Evolutionary conservation across 768 basidiomycete species (phyloP).

Genomic region (Gyrodon lividus): DNA sequence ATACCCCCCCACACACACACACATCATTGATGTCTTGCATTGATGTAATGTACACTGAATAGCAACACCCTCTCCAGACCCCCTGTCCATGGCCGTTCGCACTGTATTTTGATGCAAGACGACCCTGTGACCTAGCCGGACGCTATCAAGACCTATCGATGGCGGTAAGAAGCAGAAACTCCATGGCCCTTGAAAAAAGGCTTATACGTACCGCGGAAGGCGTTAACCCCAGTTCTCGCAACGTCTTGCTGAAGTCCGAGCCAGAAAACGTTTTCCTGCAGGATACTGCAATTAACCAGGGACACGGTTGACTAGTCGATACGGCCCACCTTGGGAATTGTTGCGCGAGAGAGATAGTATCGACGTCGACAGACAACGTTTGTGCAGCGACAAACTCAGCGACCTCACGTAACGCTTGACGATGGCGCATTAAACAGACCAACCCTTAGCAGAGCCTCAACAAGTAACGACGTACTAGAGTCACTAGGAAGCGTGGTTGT

Average conservation of each 20-base stretch:
- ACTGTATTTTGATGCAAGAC: neutral
- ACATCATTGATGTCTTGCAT: neutral
- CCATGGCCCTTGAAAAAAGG: neutral
- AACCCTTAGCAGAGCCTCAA: no score
- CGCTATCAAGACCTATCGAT: slow-evolving; percentile 53
- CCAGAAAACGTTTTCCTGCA: slow-evolving; percentile 73
- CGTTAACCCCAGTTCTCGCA: slow-evolving; percentile 84
- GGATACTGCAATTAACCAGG: neutral
- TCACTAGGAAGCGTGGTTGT: slow-evolving; percentile 81
- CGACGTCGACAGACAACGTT: slow-evolving; percentile 63
- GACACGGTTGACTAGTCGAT: neutral
- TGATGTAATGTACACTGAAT: neutral
- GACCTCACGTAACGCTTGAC: slow-evolving; percentile 74
- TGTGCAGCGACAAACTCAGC: slow-evolving; percentile 87
- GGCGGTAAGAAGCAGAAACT: neutral
- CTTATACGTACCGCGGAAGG: slow-evolving; percentile 74
- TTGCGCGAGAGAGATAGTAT: slow-evolving; percentile 73
- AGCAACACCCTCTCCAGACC: no score
- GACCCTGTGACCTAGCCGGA: slow-evolving; percentile 20
- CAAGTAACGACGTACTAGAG: slow-evolving; percentile 50
- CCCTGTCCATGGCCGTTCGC: no score
- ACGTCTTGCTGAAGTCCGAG: slow-evolving; percentile 73
- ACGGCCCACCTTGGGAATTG: slow-evolving; percentile 77
- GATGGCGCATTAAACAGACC: slow-evolving; percentile 1
- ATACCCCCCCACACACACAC: neutral